phyloP scores from a whole-genome alignment of 257 asterid genomes.

The Solanum ossicruentum region DNA sequence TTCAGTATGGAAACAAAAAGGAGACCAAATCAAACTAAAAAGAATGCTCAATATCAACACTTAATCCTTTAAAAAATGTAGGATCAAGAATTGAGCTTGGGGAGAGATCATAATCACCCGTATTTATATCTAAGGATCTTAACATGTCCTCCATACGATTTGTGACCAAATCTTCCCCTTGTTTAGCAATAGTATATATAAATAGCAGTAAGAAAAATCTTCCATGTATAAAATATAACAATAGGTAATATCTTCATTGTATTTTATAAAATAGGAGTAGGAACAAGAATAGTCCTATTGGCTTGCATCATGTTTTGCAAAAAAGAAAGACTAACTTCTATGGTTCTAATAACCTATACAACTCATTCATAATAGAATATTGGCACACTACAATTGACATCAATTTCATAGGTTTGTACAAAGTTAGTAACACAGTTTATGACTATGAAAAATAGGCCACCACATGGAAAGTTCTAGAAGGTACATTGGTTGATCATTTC shows the following conservation, averaged over 20 bases:
- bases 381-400: too few relatives aligned
- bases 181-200: constrained; percentile 19
- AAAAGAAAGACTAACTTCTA: too few relatives aligned
- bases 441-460: too few relatives aligned
- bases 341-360: too few relatives aligned
- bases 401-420: too few relatives aligned
- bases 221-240: not conserved
- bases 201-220: not conserved
- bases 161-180: constrained; percentile 20
- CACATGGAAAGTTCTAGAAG: too few relatives aligned
- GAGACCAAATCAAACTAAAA: not conserved
- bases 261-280: too few relatives aligned
- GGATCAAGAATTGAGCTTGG: constrained; percentile 24
- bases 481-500: too few relatives aligned
- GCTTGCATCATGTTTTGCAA: too few relatives aligned
- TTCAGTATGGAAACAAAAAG: not conserved
- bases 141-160: constrained; percentile 72
- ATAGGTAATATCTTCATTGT: not conserved
- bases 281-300: too few relatives aligned
- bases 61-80: constrained; percentile 33
- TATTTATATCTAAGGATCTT: constrained; percentile 57
- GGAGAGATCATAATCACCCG: constrained; percentile 12
- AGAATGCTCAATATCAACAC: constrained; percentile 14
- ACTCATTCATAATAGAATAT: too few relatives aligned
- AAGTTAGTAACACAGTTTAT: too few relatives aligned